phyloP scores from a whole-genome alignment of 1,284 basidiomycete genomes.

The Kalmanozyma brasiliensis region DNA sequence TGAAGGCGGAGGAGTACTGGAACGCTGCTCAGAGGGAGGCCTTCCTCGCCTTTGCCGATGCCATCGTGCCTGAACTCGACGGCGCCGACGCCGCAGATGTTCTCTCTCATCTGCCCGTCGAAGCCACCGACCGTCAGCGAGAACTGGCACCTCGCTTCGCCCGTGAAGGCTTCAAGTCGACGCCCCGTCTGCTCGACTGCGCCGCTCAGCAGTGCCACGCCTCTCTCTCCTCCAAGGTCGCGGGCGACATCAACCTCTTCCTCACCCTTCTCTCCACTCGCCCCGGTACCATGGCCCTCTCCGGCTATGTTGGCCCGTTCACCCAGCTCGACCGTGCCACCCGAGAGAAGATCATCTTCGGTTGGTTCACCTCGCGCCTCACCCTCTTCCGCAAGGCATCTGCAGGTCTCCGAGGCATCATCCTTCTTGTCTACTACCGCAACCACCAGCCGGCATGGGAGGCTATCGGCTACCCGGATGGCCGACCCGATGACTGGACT shows the following conservation, averaged over 20 bases:
- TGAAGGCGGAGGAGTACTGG: constrained; percentile 52
- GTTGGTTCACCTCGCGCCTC: constrained; percentile 58
- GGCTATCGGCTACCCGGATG: constrained; percentile 64
- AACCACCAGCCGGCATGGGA: constrained; percentile 57
- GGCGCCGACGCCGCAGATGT: constrained; percentile 55
- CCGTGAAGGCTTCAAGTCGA: constrained; percentile 50
- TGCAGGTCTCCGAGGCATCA: constrained; percentile 57
- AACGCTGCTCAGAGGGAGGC: constrained; percentile 43
- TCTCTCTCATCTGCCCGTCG: constrained; percentile 50
- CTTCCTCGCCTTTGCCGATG: constrained; percentile 61
- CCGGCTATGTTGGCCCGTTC: constrained; percentile 61
- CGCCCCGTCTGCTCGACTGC: constrained; percentile 55
- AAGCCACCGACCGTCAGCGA: constrained; percentile 54
- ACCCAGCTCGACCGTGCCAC: constrained; percentile 43
- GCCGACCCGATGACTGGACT: constrained; percentile 57
- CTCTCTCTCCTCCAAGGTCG: constrained; percentile 52
- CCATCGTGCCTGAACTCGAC: constrained; percentile 57
- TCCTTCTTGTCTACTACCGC: constrained; percentile 61
- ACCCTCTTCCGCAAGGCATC: constrained; percentile 60
- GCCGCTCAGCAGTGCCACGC: constrained; percentile 53
- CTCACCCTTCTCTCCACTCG: constrained; percentile 58
- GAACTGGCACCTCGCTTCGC: constrained; percentile 55
- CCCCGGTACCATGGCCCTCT: constrained; percentile 57
- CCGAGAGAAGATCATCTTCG: constrained; percentile 43
- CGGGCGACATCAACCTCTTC: constrained; percentile 53